A percentile compares a stretch with the other conserved stretches of the same genome.
Conservation (phyloP, 176 grass and related monocot genomes). For the Bolboschoenus planiculmis region DNA sequence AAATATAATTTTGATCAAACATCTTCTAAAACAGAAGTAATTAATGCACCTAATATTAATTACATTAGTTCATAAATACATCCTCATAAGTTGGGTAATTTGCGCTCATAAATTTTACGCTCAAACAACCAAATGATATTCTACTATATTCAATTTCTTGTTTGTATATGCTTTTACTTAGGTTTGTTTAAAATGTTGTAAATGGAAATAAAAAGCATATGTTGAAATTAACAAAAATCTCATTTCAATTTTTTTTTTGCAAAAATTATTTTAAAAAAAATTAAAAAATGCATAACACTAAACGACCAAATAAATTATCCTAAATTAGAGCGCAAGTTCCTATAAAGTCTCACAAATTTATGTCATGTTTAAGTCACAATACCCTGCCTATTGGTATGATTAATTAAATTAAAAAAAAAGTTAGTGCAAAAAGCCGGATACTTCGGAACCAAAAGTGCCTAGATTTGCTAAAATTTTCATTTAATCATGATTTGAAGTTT, state of each 20-base stretch:
- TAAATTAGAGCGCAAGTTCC: neutral
- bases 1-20: neutral
- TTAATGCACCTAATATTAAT: neutral
- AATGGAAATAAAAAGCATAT: neutral
- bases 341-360: neutral
- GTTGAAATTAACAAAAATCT: neutral
- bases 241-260: neutral
- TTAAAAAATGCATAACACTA: neutral
- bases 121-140: too few relatives aligned
- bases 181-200: neutral
- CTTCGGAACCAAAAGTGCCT: conserved; percentile 16
- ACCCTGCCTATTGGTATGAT: neutral
- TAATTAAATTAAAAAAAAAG: conserved; percentile 15
- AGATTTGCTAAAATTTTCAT: conserved; percentile 13
- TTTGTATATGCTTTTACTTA: neutral
- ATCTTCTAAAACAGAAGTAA: neutral
- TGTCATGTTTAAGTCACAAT: conserved; percentile 15
- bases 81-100: neutral
- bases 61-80: neutral
- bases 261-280: too few relatives aligned
- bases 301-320: neutral
- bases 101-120: neutral
- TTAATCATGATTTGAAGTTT: conserved; percentile 35
- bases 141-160: too few relatives aligned
- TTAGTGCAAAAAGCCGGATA: conserved; percentile 12